phyloP scores from a whole-genome alignment of 495 filamentous ascomycete species.

The Hypoxylon rickii region DNA sequence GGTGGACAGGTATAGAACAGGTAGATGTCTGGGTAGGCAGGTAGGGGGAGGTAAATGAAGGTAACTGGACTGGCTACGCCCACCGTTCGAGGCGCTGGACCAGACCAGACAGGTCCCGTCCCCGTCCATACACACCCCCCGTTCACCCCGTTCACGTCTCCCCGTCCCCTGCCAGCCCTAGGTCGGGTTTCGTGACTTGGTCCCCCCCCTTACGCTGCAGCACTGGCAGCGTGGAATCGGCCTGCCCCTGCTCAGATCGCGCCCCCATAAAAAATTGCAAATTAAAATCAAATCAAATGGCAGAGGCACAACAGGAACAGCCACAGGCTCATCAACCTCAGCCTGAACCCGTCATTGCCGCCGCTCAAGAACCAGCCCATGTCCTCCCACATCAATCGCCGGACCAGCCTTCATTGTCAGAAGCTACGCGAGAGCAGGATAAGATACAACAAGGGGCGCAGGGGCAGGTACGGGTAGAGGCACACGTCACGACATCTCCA shows the following conservation, averaged over 20 bases:
- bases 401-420: slow-evolving; percentile 31
- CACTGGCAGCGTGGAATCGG: slow-evolving; percentile 35
- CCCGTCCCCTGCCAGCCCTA: slow-evolving; percentile 37
- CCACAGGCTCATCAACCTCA: slow-evolving; percentile 46
- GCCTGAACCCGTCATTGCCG: slow-evolving; percentile 44
- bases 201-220: slow-evolving; percentile 43
- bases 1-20: background rate
- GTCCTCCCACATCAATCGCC: slow-evolving; percentile 38
- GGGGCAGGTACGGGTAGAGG: slow-evolving; percentile 30
- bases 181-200: slow-evolving; percentile 39
- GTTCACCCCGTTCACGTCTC: slow-evolving; percentile 6
- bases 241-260: slow-evolving; percentile 42
- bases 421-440: slow-evolving; percentile 36
- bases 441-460: slow-evolving; percentile 31
- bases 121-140: slow-evolving; percentile 15
- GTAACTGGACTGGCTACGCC: slow-evolving; percentile 22
- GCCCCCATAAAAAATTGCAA: slow-evolving; percentile 43
- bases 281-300: slow-evolving; percentile 47
- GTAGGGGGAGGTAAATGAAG: slow-evolving; percentile 7
- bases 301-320: slow-evolving; percentile 43
- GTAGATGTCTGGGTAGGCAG: slow-evolving; percentile 10
- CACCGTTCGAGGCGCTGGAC: slow-evolving; percentile 33
- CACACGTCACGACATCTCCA: slow-evolving; percentile 3
- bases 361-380: slow-evolving; percentile 42
- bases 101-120: slow-evolving; percentile 26